Base-by-base conservation (phyloP, 2,329 filamentous ascomycete genomes). In the Metarhizium brunneum region DNA sequence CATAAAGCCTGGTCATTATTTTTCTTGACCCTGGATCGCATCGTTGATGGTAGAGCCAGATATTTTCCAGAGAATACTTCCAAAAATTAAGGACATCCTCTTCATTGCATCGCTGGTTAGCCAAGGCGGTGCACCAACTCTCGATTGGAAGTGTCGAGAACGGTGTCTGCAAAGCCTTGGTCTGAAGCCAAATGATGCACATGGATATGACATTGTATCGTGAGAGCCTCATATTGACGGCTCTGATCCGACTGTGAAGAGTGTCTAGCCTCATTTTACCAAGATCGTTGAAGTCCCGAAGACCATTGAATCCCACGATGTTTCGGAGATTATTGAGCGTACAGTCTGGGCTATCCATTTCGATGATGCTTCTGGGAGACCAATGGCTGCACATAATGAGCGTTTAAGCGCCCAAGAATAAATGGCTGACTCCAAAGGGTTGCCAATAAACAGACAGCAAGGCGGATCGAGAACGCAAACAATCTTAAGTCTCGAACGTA, bases 181-280 rank as follows among this genome's bases (percentile, higher is more conserved):
- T 59, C n/a, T 60, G 54, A 7, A 70, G 59, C 68, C 68, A 70
- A 3, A 57, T 53, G 8, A 60, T 57, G 43, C 63, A 67, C 35
- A 69, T 61, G 6, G 61, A 63, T 1, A 59, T 60, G n/a, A 62
- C 59, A 47, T 53, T 62, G 8, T 20, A n/a, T 6, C 40, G 2
- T 1, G 57, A 38, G 13, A 68, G 60, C 2, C 43, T 49, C 3
- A 42, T n/a, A 6, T 40, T 43, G 10, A 54, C 61, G 2, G 50
- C 48, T 0, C 8, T 30, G 8, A 69, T 50, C 3, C 58, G 64
- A 35, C 56, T 59, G 30, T 65, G 60, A 4, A 70, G 52, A 1
- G 59, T 65, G 4, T 50, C 52, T 29, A 66, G 64, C 14, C 58
- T 56, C 62, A 70, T 61, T 2, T 52, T 50, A 6, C 56, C 60